Conservation (phyloP, 805 yeast genomes). For the Yamadazyma insecticola region DNA sequence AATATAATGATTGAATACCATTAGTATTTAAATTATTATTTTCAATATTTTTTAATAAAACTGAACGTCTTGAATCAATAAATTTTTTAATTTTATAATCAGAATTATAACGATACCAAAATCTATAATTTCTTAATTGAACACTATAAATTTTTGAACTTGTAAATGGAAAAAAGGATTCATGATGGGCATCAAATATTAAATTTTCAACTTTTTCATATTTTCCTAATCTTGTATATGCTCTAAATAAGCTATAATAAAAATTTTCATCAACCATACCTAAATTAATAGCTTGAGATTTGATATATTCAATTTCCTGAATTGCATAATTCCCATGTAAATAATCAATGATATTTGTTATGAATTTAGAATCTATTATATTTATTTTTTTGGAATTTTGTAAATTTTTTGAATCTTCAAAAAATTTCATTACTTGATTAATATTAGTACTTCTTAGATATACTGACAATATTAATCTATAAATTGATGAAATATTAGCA, state of each 20-base stretch:
- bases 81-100: conserved; percentile 3
- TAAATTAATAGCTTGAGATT: conserved; percentile 14
- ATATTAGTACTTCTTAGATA: conserved; percentile 21
- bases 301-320: conserved; percentile 15
- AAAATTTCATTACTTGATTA: conserved; percentile 22
- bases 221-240: conserved; percentile 26
- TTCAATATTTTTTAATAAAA: background rate
- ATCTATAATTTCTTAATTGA: conserved; percentile 26
- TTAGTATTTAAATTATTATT: conserved; percentile 1
- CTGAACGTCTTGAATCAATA: conserved; percentile 5
- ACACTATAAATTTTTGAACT: conserved; percentile 20
- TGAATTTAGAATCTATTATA: conserved; percentile 13
- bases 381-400: conserved; percentile 12
- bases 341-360: conserved; percentile 17
- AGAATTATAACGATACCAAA: conserved; percentile 19
- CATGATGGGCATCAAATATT: conserved; percentile 26
- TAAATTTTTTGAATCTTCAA: conserved; percentile 16
- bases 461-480: conserved; percentile 22
- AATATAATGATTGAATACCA: conserved; percentile 11
- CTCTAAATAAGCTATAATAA: conserved; percentile 21
- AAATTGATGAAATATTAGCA: conserved; percentile 17
- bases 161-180: conserved; percentile 24
- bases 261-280: conserved; percentile 18
- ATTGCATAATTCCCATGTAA: conserved; percentile 18
- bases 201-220: conserved; percentile 28